Base-by-base conservation (phyloP, 2,329 filamentous ascomycete genomes). In the Fusarium odoratissimum region DNA sequence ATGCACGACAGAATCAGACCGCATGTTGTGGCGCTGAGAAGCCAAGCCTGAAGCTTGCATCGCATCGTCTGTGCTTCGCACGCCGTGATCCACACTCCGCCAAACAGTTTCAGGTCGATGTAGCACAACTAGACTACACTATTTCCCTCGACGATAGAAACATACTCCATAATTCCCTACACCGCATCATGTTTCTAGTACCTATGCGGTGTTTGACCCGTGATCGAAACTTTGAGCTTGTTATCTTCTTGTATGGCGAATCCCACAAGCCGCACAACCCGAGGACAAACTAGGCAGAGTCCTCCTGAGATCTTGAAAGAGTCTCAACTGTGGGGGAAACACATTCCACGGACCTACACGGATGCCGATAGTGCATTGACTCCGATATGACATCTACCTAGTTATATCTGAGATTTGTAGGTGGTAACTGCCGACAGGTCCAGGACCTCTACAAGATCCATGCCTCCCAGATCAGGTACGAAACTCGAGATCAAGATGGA, bases 31-130 rank as follows among this genome's bases (percentile, higher is more conserved):
- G 72, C 70, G 58, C 51, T 49, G 63, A 60, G 60, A 66, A 73
- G 65, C 63, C 38, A 70, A 72, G 64, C 52, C 62, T 72, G 71
- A 64, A 69, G 68, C 63, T 46, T 52, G 35, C 31, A 38, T 63
- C 46, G 45, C 51, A 59, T 59, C 30, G 73, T 75, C 73, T 70
- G 73, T 75, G 71, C 73, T 67, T 46, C 61, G 62, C 60, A 59
- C 51, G 52, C 25, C 28, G 61, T 63, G 70, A 55, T 60, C 71
- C 71, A 71, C 67, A 73, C 61, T 46, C 54, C 49, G 60, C 58
- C 45, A 73, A 71, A 67, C 62, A 64, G 71, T 73, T 73, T 73
- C 71, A 73, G 71, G 71, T 73, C 33, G 51, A 69, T 51, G 51
- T 48, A 63, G 56, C 61, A 68, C 65, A 63, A 63, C 65, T 68